Evolutionary conservation across 1,284 basidiomycete genomes (phyloP), one percentile per base, ranked within the genome.

Genomic region (Ceratobasidium sp.): DNA sequence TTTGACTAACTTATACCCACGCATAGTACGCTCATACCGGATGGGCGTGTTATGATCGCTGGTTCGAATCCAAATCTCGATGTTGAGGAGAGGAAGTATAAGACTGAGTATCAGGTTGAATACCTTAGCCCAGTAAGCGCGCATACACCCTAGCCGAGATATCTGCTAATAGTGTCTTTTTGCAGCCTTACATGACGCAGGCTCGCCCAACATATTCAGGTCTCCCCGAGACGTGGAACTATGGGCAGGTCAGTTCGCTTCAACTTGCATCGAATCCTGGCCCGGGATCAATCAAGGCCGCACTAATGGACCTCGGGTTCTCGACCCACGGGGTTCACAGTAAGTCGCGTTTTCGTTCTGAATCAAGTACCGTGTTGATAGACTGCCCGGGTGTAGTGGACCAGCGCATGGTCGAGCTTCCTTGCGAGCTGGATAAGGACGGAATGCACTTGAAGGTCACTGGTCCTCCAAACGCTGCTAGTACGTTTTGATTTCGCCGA

Each of bases 11-110:
- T 23, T 5, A 49, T 7, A 5, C n/a, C 26, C 18, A 18, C 13
- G 2, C 7, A 39, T 18, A 70, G 68, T 28, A 89, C 90, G 33
- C 88, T 97, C 39, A 89, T 96, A 28, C 91, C 94, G 64, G 95
- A 97, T 86, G 94, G 93, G 33, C 90, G 91, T 1, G 87, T 93
- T 1, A 85, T 95, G 78, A 89, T 96, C 63, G 90, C 93, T 49
- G 95, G 95, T 42, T 95, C 94, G 39, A 97, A 97, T 85, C 95
- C 95, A 26, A 95, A 97, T 85, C 87, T 90, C 40, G 95, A 97
- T 84, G 86, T 93, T 40, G 53, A 71, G 6, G 83, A 83, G 67
- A 84, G 90, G 55, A 86, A 86, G 82, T 95, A 92, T 83, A 89
- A 91, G 56, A 96, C 95, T 2, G 93, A 95, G 83, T 96, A 96